These are phyloP conservation scores for Debaryomyces subglobosus DNA, from an alignment of 1,139 yeast genomes.

Conservation along the genomic window DNA sequence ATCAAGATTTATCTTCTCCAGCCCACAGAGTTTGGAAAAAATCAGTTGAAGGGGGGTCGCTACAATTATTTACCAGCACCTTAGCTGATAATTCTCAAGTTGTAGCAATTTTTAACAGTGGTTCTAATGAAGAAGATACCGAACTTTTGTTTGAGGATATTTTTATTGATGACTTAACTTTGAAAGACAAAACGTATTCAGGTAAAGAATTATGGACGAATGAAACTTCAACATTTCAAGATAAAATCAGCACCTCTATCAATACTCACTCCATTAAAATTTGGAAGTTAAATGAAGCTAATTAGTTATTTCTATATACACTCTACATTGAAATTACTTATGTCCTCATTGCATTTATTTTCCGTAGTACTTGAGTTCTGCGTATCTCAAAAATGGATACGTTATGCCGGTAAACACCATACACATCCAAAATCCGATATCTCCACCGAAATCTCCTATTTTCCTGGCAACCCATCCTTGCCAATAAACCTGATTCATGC, in stretches of 20 bases:
- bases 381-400: slow-evolving; percentile 65
- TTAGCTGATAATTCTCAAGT: slow-evolving; percentile 20
- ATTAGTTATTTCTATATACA: neutral
- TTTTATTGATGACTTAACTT: slow-evolving; percentile 16
- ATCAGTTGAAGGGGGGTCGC: slow-evolving; percentile 18
- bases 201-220: slow-evolving; percentile 14
- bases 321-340: neutral
- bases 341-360: slow-evolving; percentile 22
- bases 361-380: slow-evolving; percentile 61
- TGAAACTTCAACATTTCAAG: slow-evolving; percentile 9
- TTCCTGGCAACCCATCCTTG: slow-evolving; percentile 31
- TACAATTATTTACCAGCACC: slow-evolving; percentile 20
- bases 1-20: slow-evolving; percentile 23
- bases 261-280: slow-evolving; percentile 6
- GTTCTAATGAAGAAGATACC: slow-evolving; percentile 14
- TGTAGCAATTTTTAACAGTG: slow-evolving; percentile 24
- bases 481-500: slow-evolving; percentile 38
- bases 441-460: slow-evolving; percentile 57
- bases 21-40: slow-evolving; percentile 22
- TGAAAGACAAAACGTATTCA: neutral
- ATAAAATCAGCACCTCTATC: neutral
- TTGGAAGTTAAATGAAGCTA: neutral
- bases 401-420: slow-evolving; percentile 69
- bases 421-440: slow-evolving; percentile 79
- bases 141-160: slow-evolving; percentile 20